A percentile compares a stretch with the other conserved stretches of the same genome.
Evolutionary conservation across 2,329 filamentous ascomycete genomes (phyloP).

Genomic region (Juglanconis juglandina): DNA sequence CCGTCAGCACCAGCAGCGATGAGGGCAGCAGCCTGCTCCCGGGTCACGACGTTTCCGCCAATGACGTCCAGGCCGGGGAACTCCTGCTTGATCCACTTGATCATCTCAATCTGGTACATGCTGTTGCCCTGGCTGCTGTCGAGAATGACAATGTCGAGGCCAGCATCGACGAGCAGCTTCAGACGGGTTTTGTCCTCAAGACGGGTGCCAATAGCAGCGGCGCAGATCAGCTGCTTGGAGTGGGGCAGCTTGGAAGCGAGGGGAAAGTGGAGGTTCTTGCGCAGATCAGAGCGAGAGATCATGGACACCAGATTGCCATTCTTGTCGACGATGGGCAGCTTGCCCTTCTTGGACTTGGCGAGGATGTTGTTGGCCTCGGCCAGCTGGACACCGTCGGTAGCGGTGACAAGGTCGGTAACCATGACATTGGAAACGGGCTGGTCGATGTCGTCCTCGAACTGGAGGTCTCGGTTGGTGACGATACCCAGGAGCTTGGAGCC

Average conservation of each 20-base stretch:
- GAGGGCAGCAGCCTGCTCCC: constrained; percentile 87
- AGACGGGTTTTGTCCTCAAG: constrained; percentile 88
- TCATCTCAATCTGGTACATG: constrained; percentile 98
- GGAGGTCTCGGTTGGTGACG: constrained; percentile 95
- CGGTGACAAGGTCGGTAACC: constrained; percentile 92
- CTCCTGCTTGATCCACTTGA: constrained; percentile 89
- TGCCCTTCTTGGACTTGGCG: constrained; percentile 95
- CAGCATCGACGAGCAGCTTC: constrained; percentile 85
- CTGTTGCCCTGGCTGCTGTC: constrained; percentile 98
- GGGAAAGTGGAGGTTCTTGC: constrained; percentile 97
- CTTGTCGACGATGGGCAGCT: constrained; percentile 86
- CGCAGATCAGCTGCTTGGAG: constrained; percentile 95
- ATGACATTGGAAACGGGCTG: constrained; percentile 84
- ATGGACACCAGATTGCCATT: constrained; percentile 84
- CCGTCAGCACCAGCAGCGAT: constrained; percentile 95
- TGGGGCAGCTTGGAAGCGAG: constrained; percentile 92
- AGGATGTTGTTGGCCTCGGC: constrained; percentile 89
- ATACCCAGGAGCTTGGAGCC: constrained; percentile 96
- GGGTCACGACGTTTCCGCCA: constrained; percentile 96
- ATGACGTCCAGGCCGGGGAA: constrained; percentile 90
- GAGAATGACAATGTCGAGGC: constrained; percentile 89
- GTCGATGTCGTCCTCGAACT: constrained; percentile 78
- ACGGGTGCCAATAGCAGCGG: constrained; percentile 91
- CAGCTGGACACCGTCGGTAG: constrained; percentile 75
- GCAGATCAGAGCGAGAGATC: constrained; percentile 90